phyloP scores from a whole-genome alignment of 2,329 filamentous ascomycete species.

The Exutisphaerella laricina region DNA sequence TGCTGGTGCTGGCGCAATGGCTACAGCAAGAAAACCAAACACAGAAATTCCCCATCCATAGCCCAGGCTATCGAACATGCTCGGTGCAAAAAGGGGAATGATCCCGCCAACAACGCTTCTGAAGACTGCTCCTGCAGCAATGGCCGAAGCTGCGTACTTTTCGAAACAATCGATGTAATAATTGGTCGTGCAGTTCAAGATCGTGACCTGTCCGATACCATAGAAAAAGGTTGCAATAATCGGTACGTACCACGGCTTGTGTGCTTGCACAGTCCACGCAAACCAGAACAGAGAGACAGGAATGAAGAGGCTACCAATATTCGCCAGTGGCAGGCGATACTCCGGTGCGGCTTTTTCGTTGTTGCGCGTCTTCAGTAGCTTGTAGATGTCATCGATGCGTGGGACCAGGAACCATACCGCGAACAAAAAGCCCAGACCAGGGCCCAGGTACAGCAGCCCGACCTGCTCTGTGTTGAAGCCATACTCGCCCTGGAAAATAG shows the following conservation, averaged over 20 bases:
- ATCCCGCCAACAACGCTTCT: slow-evolving; percentile 44
- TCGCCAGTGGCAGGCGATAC: slow-evolving; percentile 43
- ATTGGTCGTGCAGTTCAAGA: slow-evolving; percentile 50
- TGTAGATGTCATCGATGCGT: slow-evolving; percentile 46
- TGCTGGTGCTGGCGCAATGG: slow-evolving; percentile 46
- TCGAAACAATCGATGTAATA: slow-evolving; percentile 52
- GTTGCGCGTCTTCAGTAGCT: slow-evolving; percentile 38
- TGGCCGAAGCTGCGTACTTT: slow-evolving; percentile 46
- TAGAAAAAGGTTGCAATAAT: slow-evolving; percentile 45
- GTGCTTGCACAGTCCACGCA: slow-evolving; percentile 40
- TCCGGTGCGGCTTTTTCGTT: slow-evolving; percentile 39
- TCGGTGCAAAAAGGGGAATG: slow-evolving; percentile 43
- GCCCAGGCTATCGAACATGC: slow-evolving; percentile 41
- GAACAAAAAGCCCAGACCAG: slow-evolving; percentile 41
- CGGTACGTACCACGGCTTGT: slow-evolving; percentile 39
- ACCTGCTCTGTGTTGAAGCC: slow-evolving; percentile 44
- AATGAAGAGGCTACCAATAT: slow-evolving; percentile 42
- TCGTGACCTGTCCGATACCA: slow-evolving; percentile 45
- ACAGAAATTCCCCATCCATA: slow-evolving; percentile 48
- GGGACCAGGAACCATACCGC: slow-evolving; percentile 44
- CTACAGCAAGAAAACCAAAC: slow-evolving; percentile 43
- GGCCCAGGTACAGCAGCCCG: slow-evolving; percentile 43
- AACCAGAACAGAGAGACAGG: slow-evolving; percentile 42
- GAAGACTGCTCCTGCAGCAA: slow-evolving; percentile 47
- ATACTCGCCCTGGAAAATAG: slow-evolving; percentile 41